Evolutionary conservation across 225 moss, liverwort and hornwort genomes (phyloP).

Genomic region (Thuidium tamariscinum): DNA sequence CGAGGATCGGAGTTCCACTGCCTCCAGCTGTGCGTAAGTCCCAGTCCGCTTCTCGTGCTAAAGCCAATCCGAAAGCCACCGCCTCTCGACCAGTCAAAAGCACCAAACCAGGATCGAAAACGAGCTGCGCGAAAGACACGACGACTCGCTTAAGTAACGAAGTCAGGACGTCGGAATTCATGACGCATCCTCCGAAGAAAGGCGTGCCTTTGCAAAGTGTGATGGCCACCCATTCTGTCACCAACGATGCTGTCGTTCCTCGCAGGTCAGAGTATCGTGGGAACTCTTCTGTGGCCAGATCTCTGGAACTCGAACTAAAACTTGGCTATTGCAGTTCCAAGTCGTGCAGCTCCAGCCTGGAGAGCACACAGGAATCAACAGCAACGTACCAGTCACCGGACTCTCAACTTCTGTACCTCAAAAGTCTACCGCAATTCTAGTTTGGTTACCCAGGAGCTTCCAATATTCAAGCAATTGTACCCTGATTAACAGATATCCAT

Average conservation of each 20-base stretch:
- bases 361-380: slow-evolving; percentile 31
- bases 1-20: not conserved
- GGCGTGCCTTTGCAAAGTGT: slow-evolving; percentile 23
- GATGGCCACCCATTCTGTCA: not conserved
- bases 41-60: not conserved
- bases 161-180: slow-evolving; percentile 37
- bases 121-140: not conserved
- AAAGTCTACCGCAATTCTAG: too few relatives aligned
- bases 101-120: not conserved
- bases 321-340: slow-evolving; percentile 44
- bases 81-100: not conserved
- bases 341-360: slow-evolving; percentile 24
- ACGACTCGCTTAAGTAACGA: slow-evolving; percentile 16
- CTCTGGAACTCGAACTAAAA: slow-evolving; percentile 53
- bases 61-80: not conserved
- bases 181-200: slow-evolving; percentile 49
- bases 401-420: too few relatives aligned
- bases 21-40: not conserved
- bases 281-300: not conserved
- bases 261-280: not conserved
- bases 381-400: slow-evolving; percentile 18
- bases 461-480: too few relatives aligned
- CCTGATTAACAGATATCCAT: too few relatives aligned
- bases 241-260: not conserved
- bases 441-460: too few relatives aligned